Evolutionary conservation across 192 early-diverging fungal genomes (phyloP).

Genomic region (Chytriomyces hyalinus): DNA sequence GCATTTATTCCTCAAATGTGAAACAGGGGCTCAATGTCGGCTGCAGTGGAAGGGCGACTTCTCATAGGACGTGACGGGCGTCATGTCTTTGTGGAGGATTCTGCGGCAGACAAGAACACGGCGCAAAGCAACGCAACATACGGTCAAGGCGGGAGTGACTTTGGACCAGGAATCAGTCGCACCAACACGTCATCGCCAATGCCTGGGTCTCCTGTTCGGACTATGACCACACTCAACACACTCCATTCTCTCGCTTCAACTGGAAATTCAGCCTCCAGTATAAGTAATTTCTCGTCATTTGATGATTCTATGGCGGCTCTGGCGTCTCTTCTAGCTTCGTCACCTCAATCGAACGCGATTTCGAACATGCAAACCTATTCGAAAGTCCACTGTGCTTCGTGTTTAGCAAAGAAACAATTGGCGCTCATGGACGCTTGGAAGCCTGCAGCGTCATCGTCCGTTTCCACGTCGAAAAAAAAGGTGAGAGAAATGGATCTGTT

Average conservation of each 20-base stretch:
- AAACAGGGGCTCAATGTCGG: neutral
- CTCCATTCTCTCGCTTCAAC: neutral
- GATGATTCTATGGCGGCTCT: neutral
- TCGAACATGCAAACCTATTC: too few relatives aligned
- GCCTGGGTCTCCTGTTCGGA: neutral
- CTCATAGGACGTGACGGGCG: conserved; percentile 20
- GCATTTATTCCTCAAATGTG: neutral
- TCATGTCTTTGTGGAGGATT: conserved; percentile 29
- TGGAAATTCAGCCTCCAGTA: neutral
- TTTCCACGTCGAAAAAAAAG: neutral
- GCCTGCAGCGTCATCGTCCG: neutral
- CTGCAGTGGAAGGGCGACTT: conserved; percentile 3
- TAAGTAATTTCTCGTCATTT: neutral
- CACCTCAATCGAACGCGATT: neutral
- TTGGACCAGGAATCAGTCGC: too few relatives aligned
- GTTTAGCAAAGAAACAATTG: neutral
- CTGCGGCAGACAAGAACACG: neutral
- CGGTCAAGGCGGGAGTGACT: too few relatives aligned
- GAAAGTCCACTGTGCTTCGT: neutral
- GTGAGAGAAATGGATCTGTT: neutral
- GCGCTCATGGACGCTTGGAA: neutral
- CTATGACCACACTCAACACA: neutral
- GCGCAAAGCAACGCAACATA: too few relatives aligned
- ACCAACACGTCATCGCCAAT: neutral
- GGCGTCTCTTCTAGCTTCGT: neutral